Conservation (phyloP, 495 filamentous ascomycete genomes). For the Gamarada debralockiae region DNA sequence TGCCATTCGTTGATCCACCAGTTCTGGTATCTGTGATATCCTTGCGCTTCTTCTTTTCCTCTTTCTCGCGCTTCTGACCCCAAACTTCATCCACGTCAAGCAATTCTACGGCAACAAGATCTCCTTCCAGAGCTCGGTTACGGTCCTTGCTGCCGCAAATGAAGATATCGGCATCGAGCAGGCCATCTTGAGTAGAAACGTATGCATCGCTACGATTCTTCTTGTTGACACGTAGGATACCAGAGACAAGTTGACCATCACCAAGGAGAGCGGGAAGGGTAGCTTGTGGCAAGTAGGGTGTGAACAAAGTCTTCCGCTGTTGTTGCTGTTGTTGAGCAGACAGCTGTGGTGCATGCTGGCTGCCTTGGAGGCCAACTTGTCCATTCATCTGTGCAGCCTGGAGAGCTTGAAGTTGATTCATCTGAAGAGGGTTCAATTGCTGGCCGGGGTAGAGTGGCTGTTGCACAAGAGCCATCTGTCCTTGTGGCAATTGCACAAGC, state of each 20-base stretch:
- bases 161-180: slow-evolving; percentile 95
- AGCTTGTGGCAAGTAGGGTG: slow-evolving; percentile 94
- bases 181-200: slow-evolving; percentile 81
- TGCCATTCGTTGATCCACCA: slow-evolving; percentile 64
- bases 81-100: slow-evolving; percentile 98
- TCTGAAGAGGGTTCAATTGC: slow-evolving; percentile 83
- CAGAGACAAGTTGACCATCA: slow-evolving; percentile 92
- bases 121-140: slow-evolving; percentile 92
- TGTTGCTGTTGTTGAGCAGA: slow-evolving; percentile 74
- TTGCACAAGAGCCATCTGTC: slow-evolving; percentile 70
- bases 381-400: slow-evolving; percentile 83
- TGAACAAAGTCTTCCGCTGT: slow-evolving; percentile 97
- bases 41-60: slow-evolving; percentile 99
- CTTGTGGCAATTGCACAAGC: slow-evolving; percentile 78
- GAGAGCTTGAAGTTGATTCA: slow-evolving; percentile 87
- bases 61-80: slow-evolving; percentile 97
- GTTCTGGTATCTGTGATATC: slow-evolving; percentile 90
- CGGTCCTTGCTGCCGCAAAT: slow-evolving; percentile 99
- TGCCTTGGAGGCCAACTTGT: slow-evolving; percentile 63
- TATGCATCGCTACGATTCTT: slow-evolving; percentile 99
- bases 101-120: slow-evolving; percentile 91
- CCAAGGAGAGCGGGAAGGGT: slow-evolving; percentile 85
- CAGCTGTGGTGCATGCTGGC: slow-evolving; percentile 68
- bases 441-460: slow-evolving; percentile 73
- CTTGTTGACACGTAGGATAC: slow-evolving; percentile 97